phyloP scores from a whole-genome alignment of 176 grass and related monocot species.

The Hsuehochloa calcarea region DNA sequence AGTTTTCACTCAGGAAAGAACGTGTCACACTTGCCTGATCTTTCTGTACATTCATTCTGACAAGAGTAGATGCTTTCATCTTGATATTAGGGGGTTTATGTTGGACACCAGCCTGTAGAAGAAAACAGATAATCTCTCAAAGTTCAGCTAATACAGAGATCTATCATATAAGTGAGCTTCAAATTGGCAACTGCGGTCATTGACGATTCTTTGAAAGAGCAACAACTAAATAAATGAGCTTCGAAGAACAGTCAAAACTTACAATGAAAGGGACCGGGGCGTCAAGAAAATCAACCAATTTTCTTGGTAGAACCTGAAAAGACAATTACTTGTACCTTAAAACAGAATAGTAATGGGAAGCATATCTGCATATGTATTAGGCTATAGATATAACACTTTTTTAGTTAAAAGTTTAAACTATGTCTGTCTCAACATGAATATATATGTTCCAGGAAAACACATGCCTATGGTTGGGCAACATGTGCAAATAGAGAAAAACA shows the following conservation, averaged over 20 bases:
- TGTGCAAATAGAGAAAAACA: background rate
- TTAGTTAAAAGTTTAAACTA: background rate
- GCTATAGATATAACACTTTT: background rate
- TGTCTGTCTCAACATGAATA: background rate
- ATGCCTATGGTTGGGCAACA: background rate
- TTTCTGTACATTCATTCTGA: constrained; percentile 80
- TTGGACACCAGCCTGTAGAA: constrained; percentile 75
- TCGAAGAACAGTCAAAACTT: constrained; percentile 38
- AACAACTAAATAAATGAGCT: constrained; percentile 24
- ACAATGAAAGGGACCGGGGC: constrained; percentile 98
- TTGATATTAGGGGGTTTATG: constrained; percentile 75
- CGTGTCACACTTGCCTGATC: constrained; percentile 60
- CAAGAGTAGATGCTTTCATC: constrained; percentile 77
- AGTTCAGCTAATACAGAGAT: constrained; percentile 21
- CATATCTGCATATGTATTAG: background rate
- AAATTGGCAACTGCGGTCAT: constrained; percentile 11
- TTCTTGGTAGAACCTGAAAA: constrained; percentile 85
- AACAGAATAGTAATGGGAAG: background rate
- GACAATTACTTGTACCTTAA: constrained; percentile 6
- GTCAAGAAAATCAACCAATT: constrained; percentile 90
- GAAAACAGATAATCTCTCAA: constrained; percentile 20
- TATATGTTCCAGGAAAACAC: background rate
- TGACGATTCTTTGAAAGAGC: constrained; percentile 3
- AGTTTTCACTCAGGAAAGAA: constrained; percentile 15
- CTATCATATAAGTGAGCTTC: constrained; percentile 2